Conservation (phyloP, 2,329 filamentous ascomycete species). For the Lasiodiplodia hormozganensis region DNA sequence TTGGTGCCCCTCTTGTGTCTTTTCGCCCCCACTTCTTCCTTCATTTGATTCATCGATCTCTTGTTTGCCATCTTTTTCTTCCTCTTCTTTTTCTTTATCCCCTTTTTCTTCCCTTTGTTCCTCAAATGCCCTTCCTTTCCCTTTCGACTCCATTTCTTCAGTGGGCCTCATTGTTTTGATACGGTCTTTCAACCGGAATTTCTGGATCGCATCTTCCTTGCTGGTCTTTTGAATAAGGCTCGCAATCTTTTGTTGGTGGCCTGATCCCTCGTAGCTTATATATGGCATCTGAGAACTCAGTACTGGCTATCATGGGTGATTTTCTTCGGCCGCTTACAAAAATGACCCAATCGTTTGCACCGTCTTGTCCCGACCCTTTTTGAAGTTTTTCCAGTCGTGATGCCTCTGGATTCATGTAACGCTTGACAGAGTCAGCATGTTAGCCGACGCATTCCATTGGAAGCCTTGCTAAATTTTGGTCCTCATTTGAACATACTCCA, state of each 20-base stretch:
- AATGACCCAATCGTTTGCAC: neutral
- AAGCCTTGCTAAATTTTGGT: too few species aligned
- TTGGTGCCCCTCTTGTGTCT: too few species aligned
- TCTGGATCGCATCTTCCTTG: neutral
- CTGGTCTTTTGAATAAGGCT: neutral
- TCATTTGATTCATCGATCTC: too few species aligned
- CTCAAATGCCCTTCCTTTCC: too few species aligned
- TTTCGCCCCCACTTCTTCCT: too few species aligned
- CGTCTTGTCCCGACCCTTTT: neutral
- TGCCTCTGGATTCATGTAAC: conserved; percentile 14
- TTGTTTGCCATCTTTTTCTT: too few species aligned
- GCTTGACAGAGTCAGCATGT: neutral
- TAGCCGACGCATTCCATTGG: neutral
- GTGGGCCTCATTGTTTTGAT: neutral
- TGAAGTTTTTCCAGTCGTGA: neutral
- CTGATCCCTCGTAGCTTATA: conserved; percentile 3
- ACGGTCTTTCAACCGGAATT: neutral
- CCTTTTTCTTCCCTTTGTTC: too few species aligned
- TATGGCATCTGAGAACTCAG: neutral
- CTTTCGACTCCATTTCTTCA: too few species aligned
- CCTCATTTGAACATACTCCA: neutral
- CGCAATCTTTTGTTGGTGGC: neutral
- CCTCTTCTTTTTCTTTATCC: too few species aligned
- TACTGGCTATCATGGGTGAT: neutral
- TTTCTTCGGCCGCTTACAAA: neutral